A percentile compares a stretch with the other conserved stretches of the same genome.
phyloP scores from a whole-genome alignment of 2,329 filamentous ascomycete genomes.

The Fusarium abutilonis region DNA sequence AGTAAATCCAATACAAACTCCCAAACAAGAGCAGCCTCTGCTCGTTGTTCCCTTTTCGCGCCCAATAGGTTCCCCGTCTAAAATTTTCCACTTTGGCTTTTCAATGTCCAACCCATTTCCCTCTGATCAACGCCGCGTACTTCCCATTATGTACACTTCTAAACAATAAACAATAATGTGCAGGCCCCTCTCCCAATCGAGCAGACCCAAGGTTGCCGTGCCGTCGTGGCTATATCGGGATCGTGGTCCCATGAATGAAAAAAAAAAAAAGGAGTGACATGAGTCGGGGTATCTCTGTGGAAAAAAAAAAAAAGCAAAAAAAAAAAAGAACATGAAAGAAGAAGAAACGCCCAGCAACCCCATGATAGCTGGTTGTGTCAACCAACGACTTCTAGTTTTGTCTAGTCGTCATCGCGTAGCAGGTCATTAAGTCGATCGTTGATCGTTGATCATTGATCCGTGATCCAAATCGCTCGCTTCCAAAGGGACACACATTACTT shows the following conservation, averaged over 20 bases:
- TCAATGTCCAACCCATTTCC: constrained; percentile 28
- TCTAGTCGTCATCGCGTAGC: constrained; percentile 40
- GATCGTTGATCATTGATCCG: constrained; percentile 31
- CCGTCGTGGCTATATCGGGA: constrained; percentile 40
- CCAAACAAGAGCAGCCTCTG: constrained; percentile 25
- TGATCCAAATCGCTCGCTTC: constrained; percentile 8
- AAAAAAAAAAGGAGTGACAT: constrained; percentile 44
- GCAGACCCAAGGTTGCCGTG: constrained; percentile 30
- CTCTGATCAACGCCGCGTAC: constrained; percentile 38
- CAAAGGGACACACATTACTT: constrained; percentile 34
- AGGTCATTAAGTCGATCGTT: constrained; percentile 43
- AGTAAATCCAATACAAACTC: constrained; percentile 37
- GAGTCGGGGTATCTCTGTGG: constrained; percentile 46
- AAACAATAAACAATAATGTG: constrained; percentile 43
- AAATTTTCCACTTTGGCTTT: constrained; percentile 38
- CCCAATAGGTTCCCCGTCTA: constrained; percentile 34
- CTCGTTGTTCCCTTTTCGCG: constrained; percentile 29
- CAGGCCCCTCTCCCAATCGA: constrained; percentile 13
- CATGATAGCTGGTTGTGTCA: constrained; percentile 31
- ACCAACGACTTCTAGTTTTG: constrained; percentile 32
- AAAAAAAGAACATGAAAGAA: constrained; percentile 32
- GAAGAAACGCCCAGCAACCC: constrained; percentile 36
- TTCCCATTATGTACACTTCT: constrained; percentile 41
- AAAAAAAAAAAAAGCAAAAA: constrained; percentile 23
- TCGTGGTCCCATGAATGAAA: constrained; percentile 19